Evolutionary conservation across 768 basidiomycete species (phyloP), one percentile per base, ranked within the genome.

Genomic region (Phlebiopsis gigantea): DNA sequence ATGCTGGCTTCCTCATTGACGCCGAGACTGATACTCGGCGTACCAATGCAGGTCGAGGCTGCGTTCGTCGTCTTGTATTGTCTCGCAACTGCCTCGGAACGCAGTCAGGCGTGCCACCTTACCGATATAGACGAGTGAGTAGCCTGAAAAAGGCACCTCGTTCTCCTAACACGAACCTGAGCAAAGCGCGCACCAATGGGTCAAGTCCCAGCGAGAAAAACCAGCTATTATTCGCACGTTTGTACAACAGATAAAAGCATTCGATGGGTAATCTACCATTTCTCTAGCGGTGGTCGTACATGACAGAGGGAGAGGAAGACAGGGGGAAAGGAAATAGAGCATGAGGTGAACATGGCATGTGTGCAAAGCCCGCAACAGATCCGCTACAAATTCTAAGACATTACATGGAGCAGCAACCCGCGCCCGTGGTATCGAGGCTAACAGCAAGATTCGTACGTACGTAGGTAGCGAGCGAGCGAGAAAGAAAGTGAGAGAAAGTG

Each of bases 271-370:
- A 31, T 49, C 46, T 47, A 53, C 22, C 39, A 29, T 22, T 5
- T 59, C 58, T 59, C 55, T 46, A 53, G 34, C 48, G 53, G 39
- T 59, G 53, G 46, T 59, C 42, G 53, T 59, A 59, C 58, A 59
- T 7, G n/a, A 31, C 42, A 49, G 26, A 10, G 45, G 21, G 14
- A 55, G 30, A n/a, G n/a, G n/a, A n/a, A n/a, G n/a, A n/a, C n/a
- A n/a, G n/a, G n/a, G n/a, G n/a, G n/a, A n/a, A n/a, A n/a, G n/a
- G n/a, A n/a, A n/a, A n/a, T n/a, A n/a, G n/a, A n/a, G 44, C 46
- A 55, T 46, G 44, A 31, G 46, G 30, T 44, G 56, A n/a, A 51
- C 24, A 50, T 48, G 57, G 57, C 57, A 58, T 58, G 57, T 43
- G 42, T 44, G 42, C n/a, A 19, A 17, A 24, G 22, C 41, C 53